These are phyloP conservation scores for Paraphoma sp. DNA, from an alignment of 2,329 filamentous ascomycete species.

Conservation along the genomic window DNA sequence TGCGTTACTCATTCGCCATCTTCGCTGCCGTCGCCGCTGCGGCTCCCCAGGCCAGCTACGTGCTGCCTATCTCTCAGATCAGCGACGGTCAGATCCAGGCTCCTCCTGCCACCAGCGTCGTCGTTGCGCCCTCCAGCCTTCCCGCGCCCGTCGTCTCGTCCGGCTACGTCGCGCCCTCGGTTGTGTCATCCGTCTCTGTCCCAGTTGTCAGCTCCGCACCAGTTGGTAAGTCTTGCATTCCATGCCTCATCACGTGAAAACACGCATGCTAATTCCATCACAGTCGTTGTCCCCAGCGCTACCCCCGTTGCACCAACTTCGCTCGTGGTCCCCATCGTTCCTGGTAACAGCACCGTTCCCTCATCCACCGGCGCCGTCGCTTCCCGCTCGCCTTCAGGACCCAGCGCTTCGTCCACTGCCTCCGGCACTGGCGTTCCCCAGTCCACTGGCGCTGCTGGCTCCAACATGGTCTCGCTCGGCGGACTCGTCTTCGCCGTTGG, in stretches of 20 bases:
- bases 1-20: conserved; percentile 43
- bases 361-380: conserved; percentile 6
- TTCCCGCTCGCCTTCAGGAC: conserved; percentile 1
- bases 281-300: conserved; percentile 7
- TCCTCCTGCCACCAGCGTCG: conserved; percentile 24
- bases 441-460: conserved; percentile 30
- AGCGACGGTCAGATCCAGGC: conserved; percentile 48
- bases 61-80: conserved; percentile 46
- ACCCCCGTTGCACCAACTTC: conserved; percentile 15
- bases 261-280: not conserved
- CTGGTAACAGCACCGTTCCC: conserved; percentile 14
- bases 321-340: conserved; percentile 12
- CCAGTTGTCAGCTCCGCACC: conserved; percentile 3
- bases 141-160: not conserved
- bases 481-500: conserved; percentile 34
- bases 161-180: conserved; percentile 4
- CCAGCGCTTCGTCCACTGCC: conserved; percentile 13
- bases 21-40: conserved; percentile 38
- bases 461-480: conserved; percentile 39
- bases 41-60: conserved; percentile 23
- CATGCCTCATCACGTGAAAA: not conserved
- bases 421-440: conserved; percentile 14
- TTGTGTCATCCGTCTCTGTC: conserved; percentile 5
- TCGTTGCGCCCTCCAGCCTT: not conserved
- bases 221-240: conserved; percentile 1